These are phyloP conservation scores for Calonectria hongkongensis DNA, from an alignment of 2,329 filamentous ascomycete genomes.

Conservation along the genomic window DNA sequence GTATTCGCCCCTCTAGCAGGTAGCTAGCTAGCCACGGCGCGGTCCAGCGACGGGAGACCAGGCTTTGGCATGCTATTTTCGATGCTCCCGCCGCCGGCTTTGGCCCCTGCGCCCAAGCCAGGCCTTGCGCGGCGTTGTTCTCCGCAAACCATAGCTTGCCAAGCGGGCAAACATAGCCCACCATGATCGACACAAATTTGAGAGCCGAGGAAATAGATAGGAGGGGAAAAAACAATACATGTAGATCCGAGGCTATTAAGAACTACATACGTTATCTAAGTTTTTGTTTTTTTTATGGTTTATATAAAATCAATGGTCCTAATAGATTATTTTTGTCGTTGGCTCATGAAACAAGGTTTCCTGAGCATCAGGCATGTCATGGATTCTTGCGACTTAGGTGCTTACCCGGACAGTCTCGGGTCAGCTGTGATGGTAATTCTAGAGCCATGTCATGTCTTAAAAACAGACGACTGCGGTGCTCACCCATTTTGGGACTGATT, in stretches of 20 bases:
- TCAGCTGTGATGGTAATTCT: conserved; percentile 6
- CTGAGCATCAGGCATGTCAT: neutral
- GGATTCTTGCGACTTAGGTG: neutral
- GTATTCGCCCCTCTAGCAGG: conserved; percentile 18
- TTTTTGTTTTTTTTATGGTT: neutral
- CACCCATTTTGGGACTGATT: neutral
- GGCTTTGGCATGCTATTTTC: conserved; percentile 36
- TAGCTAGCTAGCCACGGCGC: conserved; percentile 30
- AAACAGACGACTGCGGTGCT: neutral
- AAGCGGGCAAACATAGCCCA: neutral
- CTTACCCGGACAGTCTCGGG: neutral
- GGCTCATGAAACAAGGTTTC: neutral
- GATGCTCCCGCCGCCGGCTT: conserved; percentile 12
- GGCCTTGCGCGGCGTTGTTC: conserved; percentile 3
- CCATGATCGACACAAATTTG: neutral
- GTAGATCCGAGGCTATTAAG: neutral
- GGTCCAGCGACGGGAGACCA: conserved; percentile 32
- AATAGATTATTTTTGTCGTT: neutral
- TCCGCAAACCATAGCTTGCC: conserved; percentile 13
- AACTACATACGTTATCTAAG: neutral
- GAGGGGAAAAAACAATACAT: neutral
- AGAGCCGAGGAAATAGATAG: neutral
- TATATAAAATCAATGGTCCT: neutral
- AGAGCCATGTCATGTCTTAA: neutral
- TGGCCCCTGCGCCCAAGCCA: conserved; percentile 15